Conservation (phyloP, 129 eudicot species). For the Flaveria brownii region DNA sequence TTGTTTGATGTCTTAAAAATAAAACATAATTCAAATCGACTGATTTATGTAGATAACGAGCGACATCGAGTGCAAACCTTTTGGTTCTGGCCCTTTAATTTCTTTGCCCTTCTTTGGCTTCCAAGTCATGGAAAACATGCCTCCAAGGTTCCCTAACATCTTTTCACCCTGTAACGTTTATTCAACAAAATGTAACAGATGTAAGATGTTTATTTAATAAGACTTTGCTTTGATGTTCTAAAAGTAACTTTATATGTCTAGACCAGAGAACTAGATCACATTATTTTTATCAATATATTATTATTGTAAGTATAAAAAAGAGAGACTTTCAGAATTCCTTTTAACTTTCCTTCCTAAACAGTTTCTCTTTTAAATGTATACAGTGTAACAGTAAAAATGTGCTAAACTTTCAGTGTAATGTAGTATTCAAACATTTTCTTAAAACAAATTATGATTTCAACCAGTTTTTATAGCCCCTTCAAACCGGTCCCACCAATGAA, state of each 20-base stretch:
- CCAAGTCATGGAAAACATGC: constrained; percentile 97
- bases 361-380: not conserved
- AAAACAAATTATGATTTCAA: not conserved
- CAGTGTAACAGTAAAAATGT: not conserved
- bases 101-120: constrained; percentile 79
- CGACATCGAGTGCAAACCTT: constrained; percentile 47
- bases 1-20: not conserved
- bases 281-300: no score
- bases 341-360: not conserved
- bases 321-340: not conserved
- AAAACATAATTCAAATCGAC: not conserved
- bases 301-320: not conserved
- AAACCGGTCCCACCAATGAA: not conserved
- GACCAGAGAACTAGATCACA: not conserved
- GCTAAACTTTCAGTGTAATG: not conserved
- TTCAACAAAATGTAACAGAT: not conserved
- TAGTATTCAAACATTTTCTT: not conserved
- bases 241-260: not conserved
- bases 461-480: not conserved
- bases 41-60: not conserved
- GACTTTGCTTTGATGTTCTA: not conserved
- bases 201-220: no score
- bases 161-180: constrained; percentile 75
- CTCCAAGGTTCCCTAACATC: constrained; percentile 77
- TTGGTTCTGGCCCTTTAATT: constrained; percentile 60